These are phyloP conservation scores for Ambrosia artemisiifolia DNA, from an alignment of 129 eudicot genomes.

Conservation along the genomic window DNA sequence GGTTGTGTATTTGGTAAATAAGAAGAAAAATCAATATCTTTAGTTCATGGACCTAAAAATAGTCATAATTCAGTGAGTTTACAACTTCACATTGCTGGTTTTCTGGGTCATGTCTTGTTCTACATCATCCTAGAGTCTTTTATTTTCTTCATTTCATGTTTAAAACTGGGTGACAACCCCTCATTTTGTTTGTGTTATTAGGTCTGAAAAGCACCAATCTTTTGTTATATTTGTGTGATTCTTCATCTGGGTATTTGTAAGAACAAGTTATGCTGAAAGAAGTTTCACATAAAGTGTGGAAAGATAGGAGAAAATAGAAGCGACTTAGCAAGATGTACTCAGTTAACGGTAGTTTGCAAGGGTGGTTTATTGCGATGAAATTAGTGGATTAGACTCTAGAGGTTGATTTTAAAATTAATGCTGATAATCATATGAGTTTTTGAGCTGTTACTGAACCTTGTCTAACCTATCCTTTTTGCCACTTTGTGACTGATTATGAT, in stretches of 20 bases:
- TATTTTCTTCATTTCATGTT: background rate
- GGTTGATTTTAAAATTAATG: too few species aligned
- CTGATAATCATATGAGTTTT: too few species aligned
- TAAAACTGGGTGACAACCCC: background rate
- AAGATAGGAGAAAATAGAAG: background rate
- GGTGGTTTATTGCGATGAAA: background rate
- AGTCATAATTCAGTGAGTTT: background rate
- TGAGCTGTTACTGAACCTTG: too few species aligned
- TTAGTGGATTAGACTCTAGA: too few species aligned
- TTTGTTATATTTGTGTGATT: background rate
- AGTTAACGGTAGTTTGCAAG: background rate
- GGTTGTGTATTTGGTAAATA: too few species aligned
- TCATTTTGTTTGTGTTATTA: background rate
- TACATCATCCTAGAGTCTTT: background rate
- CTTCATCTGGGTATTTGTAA: background rate
- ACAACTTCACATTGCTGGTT: background rate
- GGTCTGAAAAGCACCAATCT: background rate
- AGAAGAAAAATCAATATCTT: too few species aligned
- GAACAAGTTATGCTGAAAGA: background rate
- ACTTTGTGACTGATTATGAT: background rate
- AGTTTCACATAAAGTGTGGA: background rate
- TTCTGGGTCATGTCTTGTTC: background rate
- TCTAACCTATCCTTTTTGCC: background rate
- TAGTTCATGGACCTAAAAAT: background rate
- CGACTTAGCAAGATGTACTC: background rate